phyloP scores from a whole-genome alignment of 805 yeast genomes.

The Candida odintsovae region DNA sequence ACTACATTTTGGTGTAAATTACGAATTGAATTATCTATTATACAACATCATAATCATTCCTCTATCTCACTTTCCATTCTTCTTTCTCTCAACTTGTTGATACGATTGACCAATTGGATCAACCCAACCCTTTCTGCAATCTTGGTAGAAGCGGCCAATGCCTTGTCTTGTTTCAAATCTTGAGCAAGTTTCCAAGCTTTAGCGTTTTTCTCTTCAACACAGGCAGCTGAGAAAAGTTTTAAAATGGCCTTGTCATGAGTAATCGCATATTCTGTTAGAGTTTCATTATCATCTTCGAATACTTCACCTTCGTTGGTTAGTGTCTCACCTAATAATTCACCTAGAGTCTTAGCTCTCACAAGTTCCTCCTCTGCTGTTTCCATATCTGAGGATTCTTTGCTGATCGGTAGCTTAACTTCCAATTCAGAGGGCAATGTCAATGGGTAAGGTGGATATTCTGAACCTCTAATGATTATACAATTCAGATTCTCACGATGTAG shows the following conservation, averaged over 20 bases:
- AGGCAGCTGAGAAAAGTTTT: conserved; percentile 67
- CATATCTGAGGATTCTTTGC: conserved; percentile 15
- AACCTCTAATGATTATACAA: conserved; percentile 71
- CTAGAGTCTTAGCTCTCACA: conserved; percentile 53
- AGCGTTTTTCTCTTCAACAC: conserved; percentile 55
- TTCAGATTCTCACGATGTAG: conserved; percentile 61
- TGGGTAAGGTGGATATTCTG: conserved; percentile 74
- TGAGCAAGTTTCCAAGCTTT: conserved; percentile 68
- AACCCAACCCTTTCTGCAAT: conserved; percentile 73
- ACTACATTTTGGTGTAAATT: not conserved
- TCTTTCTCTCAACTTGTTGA: conserved; percentile 48
- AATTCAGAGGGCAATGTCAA: conserved; percentile 79
- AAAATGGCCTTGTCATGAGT: conserved; percentile 73
- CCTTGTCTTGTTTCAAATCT: conserved; percentile 69
- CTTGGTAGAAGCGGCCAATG: conserved; percentile 76
- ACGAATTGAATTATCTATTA: not conserved
- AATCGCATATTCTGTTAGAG: conserved; percentile 46
- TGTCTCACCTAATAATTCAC: conserved; percentile 57
- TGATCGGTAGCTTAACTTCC: conserved; percentile 61
- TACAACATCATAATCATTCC: not conserved
- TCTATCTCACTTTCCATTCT: conserved; percentile 28
- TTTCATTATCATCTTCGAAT: conserved; percentile 43
- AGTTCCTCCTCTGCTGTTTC: conserved; percentile 56
- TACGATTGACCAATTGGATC: conserved; percentile 44
- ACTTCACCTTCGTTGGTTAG: conserved; percentile 37